A percentile compares a stretch with the other conserved stretches of the same genome.
Conservation (phyloP, 306 rosid genomes). For the Macrotyloma uniflorum region DNA sequence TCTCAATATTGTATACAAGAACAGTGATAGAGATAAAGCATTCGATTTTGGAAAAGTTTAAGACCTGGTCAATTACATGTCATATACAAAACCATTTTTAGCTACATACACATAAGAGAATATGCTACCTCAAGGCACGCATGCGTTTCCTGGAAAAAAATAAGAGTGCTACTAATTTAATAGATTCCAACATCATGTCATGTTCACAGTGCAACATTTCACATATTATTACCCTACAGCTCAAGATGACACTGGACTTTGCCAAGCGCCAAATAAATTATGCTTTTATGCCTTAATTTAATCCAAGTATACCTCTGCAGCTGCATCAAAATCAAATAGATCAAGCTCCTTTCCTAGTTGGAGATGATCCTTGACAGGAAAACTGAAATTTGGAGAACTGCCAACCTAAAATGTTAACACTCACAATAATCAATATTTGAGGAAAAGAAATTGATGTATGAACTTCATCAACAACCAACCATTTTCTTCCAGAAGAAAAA, state of each 20-base stretch:
- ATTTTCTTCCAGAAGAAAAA: not conserved
- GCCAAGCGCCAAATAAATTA: constrained; percentile 23
- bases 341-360: constrained; percentile 88
- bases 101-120: not conserved
- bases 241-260: not conserved
- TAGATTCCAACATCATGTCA: constrained; percentile 9
- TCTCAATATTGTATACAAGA: not conserved
- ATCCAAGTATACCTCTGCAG: constrained; percentile 78
- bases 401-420: constrained; percentile 62
- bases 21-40: not conserved
- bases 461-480: constrained; percentile 31
- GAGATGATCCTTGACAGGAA: constrained; percentile 86
- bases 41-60: constrained; percentile 5
- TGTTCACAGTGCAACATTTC: constrained; percentile 5
- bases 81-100: constrained; percentile 10
- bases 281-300: constrained; percentile 39
- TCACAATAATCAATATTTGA: constrained; percentile 17
- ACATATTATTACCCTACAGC: constrained; percentile 6
- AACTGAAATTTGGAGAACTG: constrained; percentile 61
- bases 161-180: constrained; percentile 6
- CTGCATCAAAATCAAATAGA: constrained; percentile 94
- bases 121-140: constrained; percentile 1
- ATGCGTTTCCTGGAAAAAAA: not conserved
- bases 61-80: constrained; percentile 24
- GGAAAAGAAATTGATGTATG: constrained; percentile 10